These are phyloP conservation scores for Lyophyllum decastes DNA, from an alignment of 768 basidiomycete genomes.

Conservation along the genomic window DNA sequence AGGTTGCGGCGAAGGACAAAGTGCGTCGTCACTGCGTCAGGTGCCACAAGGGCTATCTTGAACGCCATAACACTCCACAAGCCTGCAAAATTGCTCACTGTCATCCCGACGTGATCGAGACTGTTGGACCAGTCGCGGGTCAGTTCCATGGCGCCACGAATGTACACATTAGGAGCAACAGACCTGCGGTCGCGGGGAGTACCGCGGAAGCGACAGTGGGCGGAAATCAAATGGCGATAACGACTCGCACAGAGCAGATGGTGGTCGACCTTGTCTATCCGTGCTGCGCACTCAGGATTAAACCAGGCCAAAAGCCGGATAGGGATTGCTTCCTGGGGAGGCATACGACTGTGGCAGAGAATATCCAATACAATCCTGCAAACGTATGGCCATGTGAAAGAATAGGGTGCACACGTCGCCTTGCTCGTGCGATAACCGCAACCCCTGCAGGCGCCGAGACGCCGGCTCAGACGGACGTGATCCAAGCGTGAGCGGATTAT, in stretches of 20 bases:
- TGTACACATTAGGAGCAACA: neutral
- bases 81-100: neutral
- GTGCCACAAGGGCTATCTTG: neutral
- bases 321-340: neutral
- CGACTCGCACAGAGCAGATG: neutral
- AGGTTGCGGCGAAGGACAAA: neutral
- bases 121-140: neutral
- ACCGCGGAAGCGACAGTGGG: neutral
- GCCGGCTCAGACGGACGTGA: no score
- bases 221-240: neutral
- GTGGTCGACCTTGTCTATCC: neutral
- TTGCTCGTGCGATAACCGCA: neutral
- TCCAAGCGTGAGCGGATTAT: no score
- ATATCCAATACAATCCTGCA: neutral
- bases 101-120: neutral
- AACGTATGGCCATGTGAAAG: neutral
- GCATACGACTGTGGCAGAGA: neutral
- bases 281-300: neutral
- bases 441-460: neutral
- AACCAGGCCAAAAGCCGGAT: neutral
- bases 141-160: neutral
- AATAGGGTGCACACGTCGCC: neutral
- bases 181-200: no score
- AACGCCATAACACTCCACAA: neutral
- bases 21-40: neutral